These are phyloP conservation scores for Rhizopogon roseolus DNA, from an alignment of 768 basidiomycete genomes.

Conservation along the genomic window DNA sequence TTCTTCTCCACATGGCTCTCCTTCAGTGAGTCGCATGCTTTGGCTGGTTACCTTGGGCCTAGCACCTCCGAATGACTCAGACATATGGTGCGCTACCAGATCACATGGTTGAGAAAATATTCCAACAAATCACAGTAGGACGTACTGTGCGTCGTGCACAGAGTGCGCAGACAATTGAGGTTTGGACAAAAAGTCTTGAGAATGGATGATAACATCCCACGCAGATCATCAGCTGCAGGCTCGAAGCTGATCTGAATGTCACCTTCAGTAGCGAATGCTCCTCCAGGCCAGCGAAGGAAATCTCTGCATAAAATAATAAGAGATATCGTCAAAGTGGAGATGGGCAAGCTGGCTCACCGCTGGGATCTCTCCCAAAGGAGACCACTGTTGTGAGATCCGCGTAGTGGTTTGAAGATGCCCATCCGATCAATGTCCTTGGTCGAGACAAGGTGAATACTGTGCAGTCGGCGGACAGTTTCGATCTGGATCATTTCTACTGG, in stretches of 20 bases:
- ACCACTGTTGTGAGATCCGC: slow-evolving; percentile 24
- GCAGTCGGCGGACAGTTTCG: slow-evolving; percentile 38
- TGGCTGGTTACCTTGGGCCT: slow-evolving; percentile 19
- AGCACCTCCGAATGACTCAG: neutral
- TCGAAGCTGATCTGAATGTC: slow-evolving; percentile 4
- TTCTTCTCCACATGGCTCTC: slow-evolving; percentile 25
- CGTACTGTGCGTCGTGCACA: slow-evolving; percentile 37
- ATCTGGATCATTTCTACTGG: slow-evolving; percentile 46
- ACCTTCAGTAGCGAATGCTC: neutral
- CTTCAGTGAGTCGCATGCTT: slow-evolving; percentile 21
- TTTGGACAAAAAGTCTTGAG: slow-evolving; percentile 40
- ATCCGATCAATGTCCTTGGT: slow-evolving; percentile 32
- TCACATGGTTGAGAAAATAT: neutral
- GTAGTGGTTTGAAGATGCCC: slow-evolving; percentile 21
- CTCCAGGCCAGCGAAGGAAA: slow-evolving; percentile 32
- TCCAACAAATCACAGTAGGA: neutral
- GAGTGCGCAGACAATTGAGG: slow-evolving; percentile 36
- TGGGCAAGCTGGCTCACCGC: slow-evolving; percentile 25
- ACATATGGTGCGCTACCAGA: neutral
- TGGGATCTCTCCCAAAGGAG: slow-evolving; percentile 39
- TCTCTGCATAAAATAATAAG: slow-evolving; percentile 26
- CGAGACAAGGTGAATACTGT: slow-evolving; percentile 22
- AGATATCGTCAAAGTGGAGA: neutral
- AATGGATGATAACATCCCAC: slow-evolving; percentile 25
- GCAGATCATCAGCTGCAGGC: slow-evolving; percentile 23